These are phyloP conservation scores for Lathyrus oleraceus DNA, from an alignment of 306 rosid genomes.

Conservation along the genomic window DNA sequence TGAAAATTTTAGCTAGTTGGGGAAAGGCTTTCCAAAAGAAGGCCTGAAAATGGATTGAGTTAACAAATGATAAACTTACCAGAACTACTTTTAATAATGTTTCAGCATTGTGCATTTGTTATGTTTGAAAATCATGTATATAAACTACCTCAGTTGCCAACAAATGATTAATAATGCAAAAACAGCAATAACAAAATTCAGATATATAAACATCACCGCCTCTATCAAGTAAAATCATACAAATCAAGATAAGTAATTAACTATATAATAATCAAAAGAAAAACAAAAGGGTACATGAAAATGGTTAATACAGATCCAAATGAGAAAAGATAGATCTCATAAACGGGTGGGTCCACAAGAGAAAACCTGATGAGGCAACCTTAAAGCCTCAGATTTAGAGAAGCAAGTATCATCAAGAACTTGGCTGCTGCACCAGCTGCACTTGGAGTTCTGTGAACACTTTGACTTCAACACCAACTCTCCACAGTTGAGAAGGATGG, in stretches of 20 bases:
- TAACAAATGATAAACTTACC: neutral
- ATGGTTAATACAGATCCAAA: neutral
- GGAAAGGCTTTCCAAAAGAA: neutral
- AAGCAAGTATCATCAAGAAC: constrained; percentile 81
- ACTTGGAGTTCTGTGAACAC: constrained; percentile 63
- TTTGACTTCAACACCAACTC: constrained; percentile 44
- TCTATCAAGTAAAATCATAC: neutral
- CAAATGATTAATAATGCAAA: neutral
- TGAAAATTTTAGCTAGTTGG: neutral
- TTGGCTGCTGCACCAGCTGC: constrained; percentile 86
- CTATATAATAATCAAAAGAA: neutral
- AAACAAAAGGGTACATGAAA: neutral
- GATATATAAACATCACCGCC: neutral
- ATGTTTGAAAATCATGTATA: neutral
- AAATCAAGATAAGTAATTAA: neutral
- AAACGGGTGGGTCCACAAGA: constrained; percentile 56
- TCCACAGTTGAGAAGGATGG: constrained; percentile 48
- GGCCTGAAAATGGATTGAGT: neutral
- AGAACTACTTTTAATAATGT: neutral
- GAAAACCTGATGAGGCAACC: constrained; percentile 79
- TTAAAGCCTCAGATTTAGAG: constrained; percentile 63
- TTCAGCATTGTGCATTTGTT: neutral
- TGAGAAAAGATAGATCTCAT: constrained; percentile 36
- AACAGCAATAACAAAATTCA: neutral
- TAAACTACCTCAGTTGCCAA: neutral